Conservation (phyloP, 208 protist genomes). For the Vickermania ingenoplastis region DNA sequence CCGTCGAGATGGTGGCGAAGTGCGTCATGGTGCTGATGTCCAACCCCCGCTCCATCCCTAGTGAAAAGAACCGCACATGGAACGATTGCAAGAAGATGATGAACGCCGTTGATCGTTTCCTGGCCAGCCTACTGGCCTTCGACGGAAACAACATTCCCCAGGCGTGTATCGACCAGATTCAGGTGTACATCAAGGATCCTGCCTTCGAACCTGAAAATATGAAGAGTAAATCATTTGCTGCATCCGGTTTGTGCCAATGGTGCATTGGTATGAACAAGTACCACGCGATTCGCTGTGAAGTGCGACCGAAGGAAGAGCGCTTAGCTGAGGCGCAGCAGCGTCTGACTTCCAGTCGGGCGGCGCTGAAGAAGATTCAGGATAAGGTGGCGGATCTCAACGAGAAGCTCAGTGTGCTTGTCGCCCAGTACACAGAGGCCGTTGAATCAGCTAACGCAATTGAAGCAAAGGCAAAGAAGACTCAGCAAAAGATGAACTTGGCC, state of each 20-base stretch:
- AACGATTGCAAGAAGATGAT: conserved; percentile 96
- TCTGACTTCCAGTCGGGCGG: conserved; percentile 70
- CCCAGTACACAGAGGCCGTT: conserved; percentile 92
- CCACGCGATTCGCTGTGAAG: conserved; percentile 94
- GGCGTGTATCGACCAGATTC: conserved; percentile 90
- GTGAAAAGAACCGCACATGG: conserved; percentile 91
- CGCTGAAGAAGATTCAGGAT: conserved; percentile 92
- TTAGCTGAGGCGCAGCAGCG: conserved; percentile 89
- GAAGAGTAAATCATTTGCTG: conserved; percentile 91
- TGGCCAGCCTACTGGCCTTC: conserved; percentile 89
- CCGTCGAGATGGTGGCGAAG: conserved; percentile 93
- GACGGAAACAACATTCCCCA: conserved; percentile 96
- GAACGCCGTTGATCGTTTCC: conserved; percentile 92
- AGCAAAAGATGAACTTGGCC: conserved; percentile 91
- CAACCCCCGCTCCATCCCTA: conserved; percentile 83
- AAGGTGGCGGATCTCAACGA: conserved; percentile 92
- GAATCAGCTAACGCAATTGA: conserved; percentile 90
- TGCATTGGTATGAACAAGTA: conserved; percentile 95
- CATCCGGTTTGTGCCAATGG: conserved; percentile 96
- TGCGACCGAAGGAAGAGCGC: conserved; percentile 94
- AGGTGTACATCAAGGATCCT: conserved; percentile 89
- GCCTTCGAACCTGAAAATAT: conserved; percentile 89
- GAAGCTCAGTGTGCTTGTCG: conserved; percentile 89
- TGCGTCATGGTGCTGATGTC: conserved; percentile 93
- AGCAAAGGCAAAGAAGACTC: conserved; percentile 89